Conservation (phyloP, 768 basidiomycete species). For the Russula dissimulans region DNA sequence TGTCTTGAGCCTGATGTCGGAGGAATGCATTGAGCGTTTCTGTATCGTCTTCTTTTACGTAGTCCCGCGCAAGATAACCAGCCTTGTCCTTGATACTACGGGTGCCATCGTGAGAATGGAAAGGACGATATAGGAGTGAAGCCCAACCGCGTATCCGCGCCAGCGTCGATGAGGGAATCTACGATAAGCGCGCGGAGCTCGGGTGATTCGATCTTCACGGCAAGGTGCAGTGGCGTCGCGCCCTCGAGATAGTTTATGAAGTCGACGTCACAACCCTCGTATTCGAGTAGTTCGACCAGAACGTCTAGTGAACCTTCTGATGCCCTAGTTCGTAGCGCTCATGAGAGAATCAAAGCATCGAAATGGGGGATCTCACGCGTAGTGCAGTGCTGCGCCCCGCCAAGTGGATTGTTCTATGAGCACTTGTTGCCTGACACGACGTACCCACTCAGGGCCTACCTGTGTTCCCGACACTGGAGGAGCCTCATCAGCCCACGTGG, state of each 20-base stretch:
- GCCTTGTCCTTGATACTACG: conserved; percentile 65
- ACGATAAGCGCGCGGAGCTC: conserved; percentile 49
- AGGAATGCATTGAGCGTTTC: conserved; percentile 42
- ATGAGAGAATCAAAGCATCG: neutral
- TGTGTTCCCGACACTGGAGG: conserved; percentile 58
- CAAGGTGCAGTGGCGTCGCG: conserved; percentile 75
- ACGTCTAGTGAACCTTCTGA: conserved; percentile 49
- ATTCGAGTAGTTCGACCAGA: conserved; percentile 61
- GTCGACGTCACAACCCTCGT: conserved; percentile 77
- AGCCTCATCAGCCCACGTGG: neutral
- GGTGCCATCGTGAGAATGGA: neutral
- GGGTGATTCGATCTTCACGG: conserved; percentile 44
- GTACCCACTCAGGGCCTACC: conserved; percentile 34
- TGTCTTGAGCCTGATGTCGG: conserved; percentile 43
- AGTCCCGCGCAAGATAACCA: conserved; percentile 45
- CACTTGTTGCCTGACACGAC: neutral
- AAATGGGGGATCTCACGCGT: conserved; percentile 42
- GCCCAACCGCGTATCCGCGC: conserved; percentile 59
- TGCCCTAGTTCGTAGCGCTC: conserved; percentile 31
- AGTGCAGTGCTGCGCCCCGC: conserved; percentile 47
- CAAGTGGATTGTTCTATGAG: neutral
- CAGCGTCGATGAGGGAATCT: conserved; percentile 65
- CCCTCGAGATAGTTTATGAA: conserved; percentile 58
- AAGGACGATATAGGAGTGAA: neutral
- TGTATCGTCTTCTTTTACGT: conserved; percentile 45